Evolutionary conservation across 1,284 basidiomycete species (phyloP).

Genomic region (Trametes hirsuta): DNA sequence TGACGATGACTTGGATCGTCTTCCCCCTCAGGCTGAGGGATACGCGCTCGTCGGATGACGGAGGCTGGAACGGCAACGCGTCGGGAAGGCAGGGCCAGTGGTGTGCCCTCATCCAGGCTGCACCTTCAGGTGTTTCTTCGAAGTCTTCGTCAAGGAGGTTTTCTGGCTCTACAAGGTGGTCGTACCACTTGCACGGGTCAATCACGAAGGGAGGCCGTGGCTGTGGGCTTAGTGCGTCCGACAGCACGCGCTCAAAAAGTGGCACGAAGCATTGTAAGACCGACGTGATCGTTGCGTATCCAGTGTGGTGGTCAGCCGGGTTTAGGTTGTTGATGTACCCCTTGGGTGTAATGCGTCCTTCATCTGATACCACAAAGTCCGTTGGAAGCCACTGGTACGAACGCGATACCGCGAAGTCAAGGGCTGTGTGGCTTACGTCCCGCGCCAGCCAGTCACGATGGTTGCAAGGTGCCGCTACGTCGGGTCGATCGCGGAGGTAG

Average conservation of each 20-base stretch:
- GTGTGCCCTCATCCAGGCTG: not conserved
- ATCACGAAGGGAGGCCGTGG: not conserved
- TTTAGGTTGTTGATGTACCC: constrained; percentile 39
- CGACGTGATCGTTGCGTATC: constrained; percentile 37
- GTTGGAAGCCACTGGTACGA: constrained; percentile 4
- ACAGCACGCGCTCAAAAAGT: constrained; percentile 39
- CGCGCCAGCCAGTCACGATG: not conserved
- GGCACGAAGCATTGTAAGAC: constrained; percentile 37
- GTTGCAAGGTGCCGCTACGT: not conserved
- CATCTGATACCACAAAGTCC: not conserved
- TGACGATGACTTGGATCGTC: constrained; percentile 51
- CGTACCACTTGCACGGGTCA: constrained; percentile 1
- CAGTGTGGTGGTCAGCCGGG: constrained; percentile 27
- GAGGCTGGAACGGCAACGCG: not conserved
- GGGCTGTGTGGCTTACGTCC: not conserved
- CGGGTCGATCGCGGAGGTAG: not conserved
- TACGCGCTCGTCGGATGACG: not conserved
- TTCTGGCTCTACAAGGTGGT: constrained; percentile 1
- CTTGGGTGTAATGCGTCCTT: not conserved
- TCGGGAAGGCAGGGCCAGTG: constrained; percentile 4
- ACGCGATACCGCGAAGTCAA: not conserved
- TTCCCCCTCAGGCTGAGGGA: constrained; percentile 15
- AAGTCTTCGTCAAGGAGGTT: not conserved
- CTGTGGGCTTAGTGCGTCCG: constrained; percentile 4
- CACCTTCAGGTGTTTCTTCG: not conserved